Percentiles rank a stretch among this genome's conserved stretches.
Evolutionary conservation across 2,329 filamentous ascomycete species (phyloP).

Genomic region (Magnaporthiopsis rhizophila): DNA sequence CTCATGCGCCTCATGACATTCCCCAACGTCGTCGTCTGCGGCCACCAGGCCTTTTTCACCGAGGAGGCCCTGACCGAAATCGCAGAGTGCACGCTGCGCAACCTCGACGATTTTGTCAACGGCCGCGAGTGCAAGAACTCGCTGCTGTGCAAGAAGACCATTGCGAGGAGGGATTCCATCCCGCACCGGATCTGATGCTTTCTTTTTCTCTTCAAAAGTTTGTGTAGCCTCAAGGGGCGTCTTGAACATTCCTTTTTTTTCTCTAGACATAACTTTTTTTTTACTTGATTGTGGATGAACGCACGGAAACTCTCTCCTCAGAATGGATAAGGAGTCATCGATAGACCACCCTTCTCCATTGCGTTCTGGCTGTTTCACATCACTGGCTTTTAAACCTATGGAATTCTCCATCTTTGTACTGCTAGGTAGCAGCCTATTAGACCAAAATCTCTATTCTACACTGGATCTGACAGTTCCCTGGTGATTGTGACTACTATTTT

Average conservation of each 20-base stretch:
- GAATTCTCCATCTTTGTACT: too few relatives aligned
- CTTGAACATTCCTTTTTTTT: not conserved
- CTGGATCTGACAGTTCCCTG: too few relatives aligned
- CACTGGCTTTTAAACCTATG: too few relatives aligned
- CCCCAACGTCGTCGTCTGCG: conserved; percentile 58
- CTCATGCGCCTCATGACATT: conserved; percentile 61
- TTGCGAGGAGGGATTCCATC: conserved; percentile 19
- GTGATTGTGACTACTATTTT: too few relatives aligned
- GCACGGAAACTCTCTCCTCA: not conserved
- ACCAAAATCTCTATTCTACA: too few relatives aligned
- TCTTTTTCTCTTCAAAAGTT: not conserved
- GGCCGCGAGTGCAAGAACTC: conserved; percentile 28
- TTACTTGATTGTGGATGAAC: not conserved
- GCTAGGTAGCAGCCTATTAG: too few relatives aligned
- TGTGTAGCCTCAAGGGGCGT: too few relatives aligned
- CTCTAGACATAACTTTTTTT: not conserved
- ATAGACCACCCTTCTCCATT: too few relatives aligned
- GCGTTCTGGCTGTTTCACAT: too few relatives aligned
- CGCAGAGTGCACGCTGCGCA: conserved; percentile 49
- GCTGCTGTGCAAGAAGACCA: conserved; percentile 21
- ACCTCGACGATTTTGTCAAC: conserved; percentile 39
- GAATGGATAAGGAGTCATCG: too few relatives aligned
- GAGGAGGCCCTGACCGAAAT: conserved; percentile 58
- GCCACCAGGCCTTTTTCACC: conserved; percentile 65
- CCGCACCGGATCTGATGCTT: conserved; percentile 24